phyloP scores from a whole-genome alignment of 1,284 basidiomycete genomes.

The Jaminaea rosea region DNA sequence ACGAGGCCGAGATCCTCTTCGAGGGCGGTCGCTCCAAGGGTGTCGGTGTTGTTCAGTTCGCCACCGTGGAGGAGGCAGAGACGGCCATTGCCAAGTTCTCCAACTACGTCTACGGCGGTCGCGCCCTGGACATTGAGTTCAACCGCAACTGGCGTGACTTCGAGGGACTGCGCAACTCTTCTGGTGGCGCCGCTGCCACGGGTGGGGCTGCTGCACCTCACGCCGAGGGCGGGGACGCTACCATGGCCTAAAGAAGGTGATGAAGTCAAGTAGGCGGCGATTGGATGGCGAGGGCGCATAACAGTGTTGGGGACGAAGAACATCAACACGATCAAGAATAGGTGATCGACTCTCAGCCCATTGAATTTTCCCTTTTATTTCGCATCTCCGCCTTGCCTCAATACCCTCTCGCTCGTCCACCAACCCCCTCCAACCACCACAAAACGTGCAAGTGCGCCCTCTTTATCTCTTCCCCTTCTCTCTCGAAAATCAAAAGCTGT shows the following conservation, averaged over 20 bases:
- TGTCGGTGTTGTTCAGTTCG: conserved; percentile 87
- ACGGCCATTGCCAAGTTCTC: conserved; percentile 61
- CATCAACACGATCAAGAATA: too few relatives aligned
- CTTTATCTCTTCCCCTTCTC: background rate
- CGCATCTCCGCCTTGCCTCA: too few relatives aligned
- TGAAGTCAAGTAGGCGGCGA: too few relatives aligned
- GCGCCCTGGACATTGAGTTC: conserved; percentile 33
- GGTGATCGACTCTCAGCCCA: too few relatives aligned
- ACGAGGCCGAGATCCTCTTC: conserved; percentile 84
- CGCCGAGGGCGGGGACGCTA: conserved; percentile 79
- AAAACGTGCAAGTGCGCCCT: too few relatives aligned
- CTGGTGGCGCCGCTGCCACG: conserved; percentile 2
- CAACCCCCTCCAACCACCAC: too few relatives aligned
- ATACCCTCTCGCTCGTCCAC: too few relatives aligned
- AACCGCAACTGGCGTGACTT: conserved; percentile 33
- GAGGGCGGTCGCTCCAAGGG: conserved; percentile 85
- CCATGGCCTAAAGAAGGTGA: conserved; percentile 72
- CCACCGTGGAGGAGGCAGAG: conserved; percentile 76
- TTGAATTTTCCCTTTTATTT: too few relatives aligned
- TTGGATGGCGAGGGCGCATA: too few relatives aligned
- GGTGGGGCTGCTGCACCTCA: conserved; percentile 49
- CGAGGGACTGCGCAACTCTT: conserved; percentile 13
- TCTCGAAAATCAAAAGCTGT: background rate
- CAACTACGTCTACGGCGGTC: conserved; percentile 35
- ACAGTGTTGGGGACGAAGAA: too few relatives aligned